Conservation (phyloP, 2,329 filamentous ascomycete genomes). For the Chaetomiaceae sp. region DNA sequence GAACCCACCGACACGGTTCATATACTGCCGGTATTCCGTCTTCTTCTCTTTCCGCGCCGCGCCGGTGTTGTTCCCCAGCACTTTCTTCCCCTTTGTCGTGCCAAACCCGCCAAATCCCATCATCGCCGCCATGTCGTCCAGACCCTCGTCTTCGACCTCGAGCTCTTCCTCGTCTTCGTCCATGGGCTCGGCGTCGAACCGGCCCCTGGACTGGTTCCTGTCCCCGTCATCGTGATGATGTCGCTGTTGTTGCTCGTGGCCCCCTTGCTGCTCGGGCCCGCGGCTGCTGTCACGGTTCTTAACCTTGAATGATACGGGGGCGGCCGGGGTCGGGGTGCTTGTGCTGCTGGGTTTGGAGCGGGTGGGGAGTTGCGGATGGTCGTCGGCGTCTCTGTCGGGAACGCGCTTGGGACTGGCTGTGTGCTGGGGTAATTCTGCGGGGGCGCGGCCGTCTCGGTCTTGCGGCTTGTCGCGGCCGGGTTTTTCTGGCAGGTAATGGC, state of each 20-base stretch:
- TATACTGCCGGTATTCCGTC: conserved; percentile 94
- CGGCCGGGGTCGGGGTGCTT: conserved; percentile 5
- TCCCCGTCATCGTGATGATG: conserved; percentile 14
- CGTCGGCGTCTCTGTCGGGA: conserved; percentile 11
- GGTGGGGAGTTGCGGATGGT: conserved; percentile 19
- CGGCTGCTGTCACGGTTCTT: conserved; percentile 21
- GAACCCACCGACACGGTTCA: conserved; percentile 80
- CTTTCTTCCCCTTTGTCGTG: conserved; percentile 82
- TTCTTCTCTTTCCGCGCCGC: conserved; percentile 88
- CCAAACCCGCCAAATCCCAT: conserved; percentile 90
- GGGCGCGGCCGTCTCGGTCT: background rate
- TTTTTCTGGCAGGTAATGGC: background rate
- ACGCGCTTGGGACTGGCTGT: conserved; percentile 19
- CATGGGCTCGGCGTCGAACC: conserved; percentile 29
- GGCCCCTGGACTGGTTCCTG: conserved; percentile 16
- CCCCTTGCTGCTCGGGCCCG: conserved; percentile 14
- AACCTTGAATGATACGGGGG: conserved; percentile 27
- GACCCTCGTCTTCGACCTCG: conserved; percentile 59
- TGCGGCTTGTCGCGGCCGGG: conserved; percentile 3
- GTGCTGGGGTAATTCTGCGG: conserved; percentile 14
- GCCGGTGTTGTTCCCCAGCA: conserved; percentile 80
- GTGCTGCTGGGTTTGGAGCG: conserved; percentile 19
- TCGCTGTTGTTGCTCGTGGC: conserved; percentile 1
- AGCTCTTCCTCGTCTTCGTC: conserved; percentile 43
- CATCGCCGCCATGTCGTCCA: conserved; percentile 71